phyloP scores from a whole-genome alignment of 1,284 basidiomycete genomes.

The Coniferiporia weirii region DNA sequence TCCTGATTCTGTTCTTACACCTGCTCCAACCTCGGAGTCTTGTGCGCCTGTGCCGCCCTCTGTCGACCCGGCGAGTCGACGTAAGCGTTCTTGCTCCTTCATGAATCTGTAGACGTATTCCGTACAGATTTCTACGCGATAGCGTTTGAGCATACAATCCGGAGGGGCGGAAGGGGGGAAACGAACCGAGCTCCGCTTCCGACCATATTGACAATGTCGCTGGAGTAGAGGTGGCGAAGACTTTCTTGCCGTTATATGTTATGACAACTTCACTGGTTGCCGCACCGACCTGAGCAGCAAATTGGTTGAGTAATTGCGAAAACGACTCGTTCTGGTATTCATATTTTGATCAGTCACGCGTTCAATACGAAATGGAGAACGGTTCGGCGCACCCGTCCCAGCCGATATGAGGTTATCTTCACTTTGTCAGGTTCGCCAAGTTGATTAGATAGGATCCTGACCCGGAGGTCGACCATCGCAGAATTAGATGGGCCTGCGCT shows the following conservation, averaged over 20 bases:
- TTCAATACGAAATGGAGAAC: neutral
- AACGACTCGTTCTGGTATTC: conserved; percentile 53
- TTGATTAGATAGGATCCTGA: conserved; percentile 63
- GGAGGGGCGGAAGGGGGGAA: neutral
- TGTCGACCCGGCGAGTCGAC: conserved; percentile 21
- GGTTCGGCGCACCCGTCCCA: conserved; percentile 48
- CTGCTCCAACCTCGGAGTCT: too few relatives aligned
- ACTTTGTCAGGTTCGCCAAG: conserved; percentile 35
- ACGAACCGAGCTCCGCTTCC: conserved; percentile 58
- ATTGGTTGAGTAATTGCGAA: conserved; percentile 51
- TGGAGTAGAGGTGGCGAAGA: conserved; percentile 65
- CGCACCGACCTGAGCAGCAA: conserved; percentile 54
- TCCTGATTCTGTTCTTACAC: conserved; percentile 33
- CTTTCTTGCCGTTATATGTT: conserved; percentile 49
- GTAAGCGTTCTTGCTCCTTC: conserved; percentile 27
- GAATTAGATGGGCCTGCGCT: conserved; percentile 28
- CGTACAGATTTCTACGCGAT: conserved; percentile 49
- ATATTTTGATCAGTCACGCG: conserved; percentile 4
- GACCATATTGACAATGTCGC: conserved; percentile 59
- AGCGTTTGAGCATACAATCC: too few relatives aligned
- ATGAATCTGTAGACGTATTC: conserved; percentile 56
- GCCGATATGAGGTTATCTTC: conserved; percentile 44
- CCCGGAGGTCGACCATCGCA: conserved; percentile 42
- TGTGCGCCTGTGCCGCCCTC: conserved; percentile 28
- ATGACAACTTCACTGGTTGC: conserved; percentile 48